Conservation (phyloP, 176 grass and related monocot species). For the Rhynchospora breviuscula region DNA sequence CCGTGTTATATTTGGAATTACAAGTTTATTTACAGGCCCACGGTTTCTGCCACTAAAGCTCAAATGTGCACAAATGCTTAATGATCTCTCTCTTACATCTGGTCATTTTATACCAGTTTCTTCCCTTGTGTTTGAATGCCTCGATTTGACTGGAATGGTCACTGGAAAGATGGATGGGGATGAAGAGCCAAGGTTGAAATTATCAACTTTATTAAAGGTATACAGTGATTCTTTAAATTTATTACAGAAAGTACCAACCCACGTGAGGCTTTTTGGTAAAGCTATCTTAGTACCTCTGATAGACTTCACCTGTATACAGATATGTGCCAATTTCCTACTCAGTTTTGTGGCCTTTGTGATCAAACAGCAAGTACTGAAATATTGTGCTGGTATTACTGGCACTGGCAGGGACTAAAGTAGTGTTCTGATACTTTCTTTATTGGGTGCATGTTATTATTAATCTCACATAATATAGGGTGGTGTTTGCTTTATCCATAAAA, state of each 20-base stretch:
- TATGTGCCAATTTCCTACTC: not conserved
- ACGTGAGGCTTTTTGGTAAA: not conserved
- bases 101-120: slow-evolving; percentile 78
- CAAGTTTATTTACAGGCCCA: slow-evolving; percentile 56
- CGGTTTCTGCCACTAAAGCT: slow-evolving; percentile 64
- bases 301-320: not conserved
- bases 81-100: slow-evolving; percentile 62
- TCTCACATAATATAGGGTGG: slow-evolving; percentile 8
- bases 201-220: slow-evolving; percentile 82
- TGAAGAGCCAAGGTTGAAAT: slow-evolving; percentile 34
- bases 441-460: not conserved
- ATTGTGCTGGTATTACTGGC: not conserved
- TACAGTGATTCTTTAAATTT: slow-evolving; percentile 3
- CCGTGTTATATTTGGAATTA: slow-evolving; percentile 64
- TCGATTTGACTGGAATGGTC: slow-evolving; percentile 47
- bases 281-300: not conserved
- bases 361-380: not conserved
- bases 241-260: not conserved
- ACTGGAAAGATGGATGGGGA: slow-evolving; percentile 31
- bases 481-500: slow-evolving; percentile 1
- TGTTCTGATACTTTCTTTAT: not conserved
- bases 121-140: slow-evolving; percentile 67
- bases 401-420: not conserved
- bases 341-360: not conserved
- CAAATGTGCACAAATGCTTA: slow-evolving; percentile 78